phyloP scores from a whole-genome alignment of 1,284 basidiomycete genomes.

The Cystobasidium slooffiae region DNA sequence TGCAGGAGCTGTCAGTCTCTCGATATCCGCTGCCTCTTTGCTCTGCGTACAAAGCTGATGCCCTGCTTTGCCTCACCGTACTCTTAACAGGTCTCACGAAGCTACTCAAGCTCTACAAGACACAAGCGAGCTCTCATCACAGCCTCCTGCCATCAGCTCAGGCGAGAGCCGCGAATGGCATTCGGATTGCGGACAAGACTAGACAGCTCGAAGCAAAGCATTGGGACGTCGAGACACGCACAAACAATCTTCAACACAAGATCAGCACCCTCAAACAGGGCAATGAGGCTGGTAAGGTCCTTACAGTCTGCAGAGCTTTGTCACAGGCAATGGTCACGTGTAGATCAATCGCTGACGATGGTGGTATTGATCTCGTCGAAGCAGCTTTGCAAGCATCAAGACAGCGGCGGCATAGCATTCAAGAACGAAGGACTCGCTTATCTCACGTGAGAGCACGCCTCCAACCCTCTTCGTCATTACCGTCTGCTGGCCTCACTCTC shows the following conservation, averaged over 20 bases:
- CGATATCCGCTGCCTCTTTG: neutral
- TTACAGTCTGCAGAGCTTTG: too few relatives aligned
- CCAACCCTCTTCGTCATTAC: neutral
- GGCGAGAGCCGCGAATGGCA: slow-evolving; percentile 25
- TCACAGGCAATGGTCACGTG: neutral
- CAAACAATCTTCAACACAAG: neutral
- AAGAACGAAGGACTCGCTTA: neutral
- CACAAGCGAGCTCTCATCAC: slow-evolving; percentile 26
- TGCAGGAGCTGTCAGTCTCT: slow-evolving; percentile 10
- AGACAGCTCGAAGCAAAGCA: slow-evolving; percentile 10
- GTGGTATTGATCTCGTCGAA: neutral
- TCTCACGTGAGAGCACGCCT: neutral
- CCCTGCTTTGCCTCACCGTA: neutral
- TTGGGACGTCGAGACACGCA: neutral
- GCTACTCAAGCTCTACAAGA: slow-evolving; percentile 43
- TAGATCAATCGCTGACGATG: neutral
- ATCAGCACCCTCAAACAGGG: neutral
- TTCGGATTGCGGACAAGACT: neutral
- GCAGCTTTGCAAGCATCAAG: neutral
- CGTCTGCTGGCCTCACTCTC: neutral
- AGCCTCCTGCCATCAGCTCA: slow-evolving; percentile 24
- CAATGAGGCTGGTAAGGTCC: too few relatives aligned
- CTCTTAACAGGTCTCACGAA: slow-evolving; percentile 27
- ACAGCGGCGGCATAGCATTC: neutral
- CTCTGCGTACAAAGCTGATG: neutral